Evolutionary conservation across 805 yeast genomes (phyloP).

Genomic region (Hanseniaspora vineae): DNA sequence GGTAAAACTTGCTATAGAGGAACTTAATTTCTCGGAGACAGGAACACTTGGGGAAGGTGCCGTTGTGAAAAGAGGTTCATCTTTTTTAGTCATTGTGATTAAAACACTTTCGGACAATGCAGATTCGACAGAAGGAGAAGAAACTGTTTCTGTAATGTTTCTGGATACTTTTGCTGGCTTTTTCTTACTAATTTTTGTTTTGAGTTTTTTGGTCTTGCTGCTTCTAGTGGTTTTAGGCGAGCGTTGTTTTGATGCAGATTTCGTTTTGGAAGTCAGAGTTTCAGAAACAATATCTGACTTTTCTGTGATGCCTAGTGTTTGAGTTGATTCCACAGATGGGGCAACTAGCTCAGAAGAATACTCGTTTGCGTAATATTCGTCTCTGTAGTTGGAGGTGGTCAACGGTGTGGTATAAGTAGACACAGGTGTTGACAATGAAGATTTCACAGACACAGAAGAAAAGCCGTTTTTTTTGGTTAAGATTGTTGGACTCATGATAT

Average conservation of each 20-base stretch:
- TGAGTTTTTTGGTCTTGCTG: no score
- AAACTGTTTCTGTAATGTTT: no score
- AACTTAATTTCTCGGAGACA: no score
- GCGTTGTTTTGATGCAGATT: background rate
- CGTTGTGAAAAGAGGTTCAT: no score
- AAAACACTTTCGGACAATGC: no score
- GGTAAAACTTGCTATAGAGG: no score
- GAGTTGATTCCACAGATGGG: background rate
- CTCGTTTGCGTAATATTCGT: background rate
- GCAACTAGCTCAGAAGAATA: background rate
- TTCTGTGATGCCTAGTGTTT: background rate
- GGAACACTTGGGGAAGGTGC: no score
- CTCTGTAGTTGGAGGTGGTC: background rate
- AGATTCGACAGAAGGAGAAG: no score
- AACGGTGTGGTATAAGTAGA: background rate
- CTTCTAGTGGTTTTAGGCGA: no score
- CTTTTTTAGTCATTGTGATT: no score
- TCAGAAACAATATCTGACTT: background rate
- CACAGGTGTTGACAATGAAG: background rate
- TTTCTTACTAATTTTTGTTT: no score
- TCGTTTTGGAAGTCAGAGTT: background rate
- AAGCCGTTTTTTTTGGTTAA: background rate
- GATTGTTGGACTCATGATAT: slow-evolving; percentile 9
- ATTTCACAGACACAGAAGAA: background rate
- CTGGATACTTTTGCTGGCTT: no score